A percentile compares a stretch with the other conserved stretches of the same genome.
These are phyloP conservation scores for Rubus idaeus DNA, from an alignment of 306 rosid species.

Conservation along the genomic window DNA sequence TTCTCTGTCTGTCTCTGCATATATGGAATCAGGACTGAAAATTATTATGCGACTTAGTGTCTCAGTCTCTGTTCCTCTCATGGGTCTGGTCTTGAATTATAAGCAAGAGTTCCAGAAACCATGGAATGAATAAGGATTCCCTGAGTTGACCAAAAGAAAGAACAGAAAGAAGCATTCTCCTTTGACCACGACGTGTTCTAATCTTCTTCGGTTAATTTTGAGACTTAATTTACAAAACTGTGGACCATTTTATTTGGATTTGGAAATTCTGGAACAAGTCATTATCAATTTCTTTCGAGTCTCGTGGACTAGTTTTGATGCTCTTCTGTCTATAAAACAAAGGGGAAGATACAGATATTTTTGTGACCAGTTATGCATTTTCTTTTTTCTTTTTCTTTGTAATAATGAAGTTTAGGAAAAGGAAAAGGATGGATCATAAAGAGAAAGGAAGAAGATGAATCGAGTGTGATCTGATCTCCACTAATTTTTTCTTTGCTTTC, in stretches of 20 bases:
- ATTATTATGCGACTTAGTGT: background rate
- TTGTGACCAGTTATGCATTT: background rate
- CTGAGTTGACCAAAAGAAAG: slow-evolving; percentile 2
- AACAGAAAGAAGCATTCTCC: background rate
- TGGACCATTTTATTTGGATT: background rate
- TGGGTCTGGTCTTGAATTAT: slow-evolving; percentile 5
- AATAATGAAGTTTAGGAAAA: background rate
- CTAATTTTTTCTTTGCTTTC: background rate
- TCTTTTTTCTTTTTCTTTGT: background rate
- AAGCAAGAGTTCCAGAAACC: slow-evolving; percentile 1
- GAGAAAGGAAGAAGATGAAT: background rate
- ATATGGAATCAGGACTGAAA: background rate
- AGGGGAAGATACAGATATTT: background rate
- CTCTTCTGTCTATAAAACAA: background rate
- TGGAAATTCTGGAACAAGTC: background rate
- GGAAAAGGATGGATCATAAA: background rate
- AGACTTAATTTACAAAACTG: background rate
- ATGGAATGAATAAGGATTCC: background rate
- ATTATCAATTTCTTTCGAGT: background rate
- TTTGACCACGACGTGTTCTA: background rate
- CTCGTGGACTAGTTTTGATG: slow-evolving; percentile 3
- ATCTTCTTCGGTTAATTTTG: background rate
- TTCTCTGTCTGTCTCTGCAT: background rate
- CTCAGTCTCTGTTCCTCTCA: background rate
- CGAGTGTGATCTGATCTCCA: background rate